Base-by-base conservation (phyloP, 306 rosid species). In the Vigna unguiculata region DNA sequence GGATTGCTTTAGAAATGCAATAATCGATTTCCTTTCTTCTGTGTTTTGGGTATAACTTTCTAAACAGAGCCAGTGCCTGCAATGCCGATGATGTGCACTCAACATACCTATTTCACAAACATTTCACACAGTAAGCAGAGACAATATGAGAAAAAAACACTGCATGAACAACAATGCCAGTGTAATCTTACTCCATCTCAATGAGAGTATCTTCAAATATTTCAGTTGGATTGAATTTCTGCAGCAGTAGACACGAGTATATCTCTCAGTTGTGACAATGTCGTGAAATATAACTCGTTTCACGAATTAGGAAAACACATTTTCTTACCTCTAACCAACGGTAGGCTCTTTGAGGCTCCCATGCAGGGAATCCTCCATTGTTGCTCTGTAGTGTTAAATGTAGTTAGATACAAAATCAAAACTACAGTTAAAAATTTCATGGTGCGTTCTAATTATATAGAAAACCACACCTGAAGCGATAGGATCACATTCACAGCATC, bases 21-120 rank as follows among this genome's bases (percentile, higher is more conserved):
- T 5, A 55, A 43, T 90, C 88, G 60, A 92, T 47, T 83, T 92
- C 96, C 6, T 72, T 78, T 69, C 81, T 81, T 72, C 91, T 82
- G 40, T 90, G 90, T 4, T 54, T 61, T 3, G 89, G 97, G 61
- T 90, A 81, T 34, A 88, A 22, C 72, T 86, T 88, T 81, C 84
- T 81, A 63, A 92, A 92, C n/a, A 86, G 67, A 34, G 64, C 45
- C 32, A 91, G 36, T 4, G 68, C 85, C 54, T 91, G 87, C 32
- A 91, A 43, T 21, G 90, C 84, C 38, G 97, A 90, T 5, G 90
- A 74, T 17, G 97, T 89, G 84, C 96, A 91, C 82, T 91, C 92
- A 13, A 86, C 86, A 7, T 86, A 84, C 66, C 91, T 87, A 46
- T 36, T 48, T 60, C 52, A 46, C 51, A 68, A 28, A 75, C 24